A percentile compares a stretch with the other conserved stretches of the same genome.
Conservation (phyloP, 129 eudicot genomes). For the Scalesia atractyloides region DNA sequence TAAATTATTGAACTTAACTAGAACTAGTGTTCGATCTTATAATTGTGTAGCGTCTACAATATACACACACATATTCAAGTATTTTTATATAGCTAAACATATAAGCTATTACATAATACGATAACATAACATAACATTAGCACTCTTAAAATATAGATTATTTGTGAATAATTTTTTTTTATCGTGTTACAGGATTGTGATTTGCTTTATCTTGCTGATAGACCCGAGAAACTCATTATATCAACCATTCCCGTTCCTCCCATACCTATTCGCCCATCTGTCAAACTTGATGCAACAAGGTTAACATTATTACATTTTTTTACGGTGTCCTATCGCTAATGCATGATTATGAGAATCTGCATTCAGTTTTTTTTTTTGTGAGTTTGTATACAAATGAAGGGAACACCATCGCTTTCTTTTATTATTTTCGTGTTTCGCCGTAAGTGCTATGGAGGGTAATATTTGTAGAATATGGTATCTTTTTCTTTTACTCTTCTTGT, state of each 20-base stretch:
- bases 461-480: neutral
- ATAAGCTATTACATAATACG: neutral
- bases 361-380: neutral
- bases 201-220: constrained; percentile 80
- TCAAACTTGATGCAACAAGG: constrained; percentile 78
- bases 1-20: constrained; percentile 7
- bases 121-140: constrained; percentile 13
- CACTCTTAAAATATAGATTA: neutral
- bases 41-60: neutral
- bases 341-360: neutral
- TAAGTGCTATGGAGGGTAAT: neutral
- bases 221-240: constrained; percentile 87
- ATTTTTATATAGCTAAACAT: constrained; percentile 4
- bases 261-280: constrained; percentile 90
- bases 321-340: neutral
- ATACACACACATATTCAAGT: neutral
- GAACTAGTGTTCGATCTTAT: constrained; percentile 4
- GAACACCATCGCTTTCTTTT: constrained; percentile 4
- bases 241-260: constrained; percentile 87
- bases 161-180: constrained; percentile 3
- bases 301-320: constrained; percentile 25
- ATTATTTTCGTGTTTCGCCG: neutral
- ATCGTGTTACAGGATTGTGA: constrained; percentile 76
- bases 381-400: neutral
- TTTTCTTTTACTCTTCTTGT: neutral